Conservation (phyloP, 352 stramenopile species). For the Globisporangium alternatum region DNA sequence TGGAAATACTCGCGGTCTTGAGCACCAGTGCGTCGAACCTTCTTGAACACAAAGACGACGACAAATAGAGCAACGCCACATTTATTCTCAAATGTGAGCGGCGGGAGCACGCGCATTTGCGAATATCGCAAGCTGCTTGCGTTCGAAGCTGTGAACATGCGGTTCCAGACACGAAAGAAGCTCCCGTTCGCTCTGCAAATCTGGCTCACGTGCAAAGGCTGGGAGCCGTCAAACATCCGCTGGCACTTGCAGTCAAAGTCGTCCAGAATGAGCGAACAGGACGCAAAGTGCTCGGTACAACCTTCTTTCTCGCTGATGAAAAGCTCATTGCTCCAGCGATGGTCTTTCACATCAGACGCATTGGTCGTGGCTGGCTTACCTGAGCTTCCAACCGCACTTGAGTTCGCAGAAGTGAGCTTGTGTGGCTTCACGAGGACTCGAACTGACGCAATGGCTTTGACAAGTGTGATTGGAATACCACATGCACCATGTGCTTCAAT, state of each 20-base stretch:
- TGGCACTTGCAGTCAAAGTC: slow-evolving; percentile 78
- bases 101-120: slow-evolving; percentile 60
- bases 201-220: slow-evolving; percentile 67
- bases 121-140: slow-evolving; percentile 64
- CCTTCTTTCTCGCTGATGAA: slow-evolving; percentile 72
- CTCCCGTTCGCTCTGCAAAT: slow-evolving; percentile 67
- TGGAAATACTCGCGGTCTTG: slow-evolving; percentile 74
- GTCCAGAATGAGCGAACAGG: slow-evolving; percentile 62
- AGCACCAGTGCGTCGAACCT: slow-evolving; percentile 48
- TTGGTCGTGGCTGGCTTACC: neutral
- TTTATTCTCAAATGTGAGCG: slow-evolving; percentile 77
- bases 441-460: slow-evolving; percentile 48
- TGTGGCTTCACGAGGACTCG: slow-evolving; percentile 68
- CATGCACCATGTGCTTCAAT: slow-evolving; percentile 62
- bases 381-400: neutral
- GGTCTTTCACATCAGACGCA: slow-evolving; percentile 27
- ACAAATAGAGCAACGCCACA: slow-evolving; percentile 64
- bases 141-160: slow-evolving; percentile 66
- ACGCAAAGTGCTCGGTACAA: slow-evolving; percentile 50
- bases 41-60: slow-evolving; percentile 82
- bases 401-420: neutral
- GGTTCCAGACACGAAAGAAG: slow-evolving; percentile 65
- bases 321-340: slow-evolving; percentile 83
- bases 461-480: slow-evolving; percentile 65
- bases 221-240: slow-evolving; percentile 73